These are phyloP conservation scores for Debaryomyces sp. DNA, from an alignment of 1,139 yeast genomes.

Conservation along the genomic window DNA sequence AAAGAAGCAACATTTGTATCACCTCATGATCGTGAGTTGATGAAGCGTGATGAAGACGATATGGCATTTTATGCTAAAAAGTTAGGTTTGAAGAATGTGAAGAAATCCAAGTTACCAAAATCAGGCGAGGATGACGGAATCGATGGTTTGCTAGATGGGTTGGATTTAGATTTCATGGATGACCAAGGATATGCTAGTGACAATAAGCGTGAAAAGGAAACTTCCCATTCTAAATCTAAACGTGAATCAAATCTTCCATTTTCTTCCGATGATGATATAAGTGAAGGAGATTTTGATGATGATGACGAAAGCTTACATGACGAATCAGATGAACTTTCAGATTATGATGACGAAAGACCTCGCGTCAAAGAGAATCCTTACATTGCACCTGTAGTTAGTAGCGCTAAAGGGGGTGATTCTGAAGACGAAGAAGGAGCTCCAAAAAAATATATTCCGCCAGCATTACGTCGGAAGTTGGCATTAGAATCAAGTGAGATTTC, in stretches of 20 bases:
- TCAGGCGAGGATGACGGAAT: slow-evolving; percentile 66
- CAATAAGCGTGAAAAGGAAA: slow-evolving; percentile 16
- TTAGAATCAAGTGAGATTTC: slow-evolving; percentile 37
- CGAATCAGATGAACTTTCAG: slow-evolving; percentile 46
- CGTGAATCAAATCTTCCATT: slow-evolving; percentile 29
- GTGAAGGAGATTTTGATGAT: slow-evolving; percentile 34
- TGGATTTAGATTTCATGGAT: slow-evolving; percentile 58
- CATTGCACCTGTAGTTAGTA: slow-evolving; percentile 62
- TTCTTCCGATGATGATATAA: slow-evolving; percentile 47
- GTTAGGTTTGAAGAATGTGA: slow-evolving; percentile 67
- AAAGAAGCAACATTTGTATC: slow-evolving; percentile 20
- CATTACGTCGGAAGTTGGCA: slow-evolving; percentile 61
- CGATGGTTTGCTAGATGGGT: slow-evolving; percentile 76
- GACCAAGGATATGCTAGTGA: slow-evolving; percentile 14
- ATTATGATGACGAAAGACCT: slow-evolving; percentile 35
- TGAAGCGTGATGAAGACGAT: slow-evolving; percentile 72
- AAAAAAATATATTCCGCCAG: slow-evolving; percentile 79
- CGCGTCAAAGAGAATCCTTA: slow-evolving; percentile 75
- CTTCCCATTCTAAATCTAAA: background rate
- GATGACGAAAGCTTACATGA: slow-evolving; percentile 21
- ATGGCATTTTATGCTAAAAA: slow-evolving; percentile 82
- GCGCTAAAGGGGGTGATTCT: slow-evolving; percentile 8
- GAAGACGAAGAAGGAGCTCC: slow-evolving; percentile 17
- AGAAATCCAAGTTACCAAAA: slow-evolving; percentile 44
- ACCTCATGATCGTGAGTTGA: slow-evolving; percentile 45